These are phyloP conservation scores for Aspergillus sojae DNA, from an alignment of 2,329 filamentous ascomycete species.

Conservation along the genomic window DNA sequence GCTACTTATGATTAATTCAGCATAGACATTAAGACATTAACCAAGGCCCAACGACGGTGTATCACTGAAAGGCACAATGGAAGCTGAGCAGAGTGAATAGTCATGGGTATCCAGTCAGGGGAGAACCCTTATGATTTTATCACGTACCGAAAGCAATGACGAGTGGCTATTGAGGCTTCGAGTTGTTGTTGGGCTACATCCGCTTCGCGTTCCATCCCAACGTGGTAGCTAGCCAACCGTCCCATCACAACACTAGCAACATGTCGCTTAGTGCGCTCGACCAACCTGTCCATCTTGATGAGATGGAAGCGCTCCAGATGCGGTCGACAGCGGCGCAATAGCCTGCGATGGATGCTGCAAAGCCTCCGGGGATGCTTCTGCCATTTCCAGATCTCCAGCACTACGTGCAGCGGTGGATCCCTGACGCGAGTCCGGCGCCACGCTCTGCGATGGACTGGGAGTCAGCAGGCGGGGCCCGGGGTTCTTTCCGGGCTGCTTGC, in stretches of 20 bases:
- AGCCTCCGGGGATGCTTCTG: background rate
- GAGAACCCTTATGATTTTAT: background rate
- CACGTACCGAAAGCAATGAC: background rate
- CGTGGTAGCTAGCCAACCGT: background rate
- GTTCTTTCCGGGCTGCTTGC: slow-evolving; percentile 24
- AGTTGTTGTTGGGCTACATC: background rate
- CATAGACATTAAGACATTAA: no score
- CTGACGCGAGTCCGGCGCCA: slow-evolving; percentile 5
- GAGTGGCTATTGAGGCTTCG: background rate
- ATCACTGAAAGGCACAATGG: no score
- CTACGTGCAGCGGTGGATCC: background rate
- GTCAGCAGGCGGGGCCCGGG: slow-evolving; percentile 26
- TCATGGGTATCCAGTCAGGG: no score
- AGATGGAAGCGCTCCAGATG: background rate
- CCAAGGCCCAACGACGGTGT: no score
- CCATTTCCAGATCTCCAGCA: background rate
- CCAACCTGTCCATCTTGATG: background rate
- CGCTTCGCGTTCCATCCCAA: background rate
- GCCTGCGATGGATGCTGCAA: background rate
- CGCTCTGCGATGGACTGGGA: slow-evolving; percentile 4
- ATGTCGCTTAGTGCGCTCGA: background rate
- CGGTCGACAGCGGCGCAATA: background rate
- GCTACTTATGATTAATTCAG: no score
- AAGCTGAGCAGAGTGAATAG: no score
- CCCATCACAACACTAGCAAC: background rate